These are phyloP conservation scores for Ceratocystis alfenasii DNA, from an alignment of 2,329 filamentous ascomycete genomes.

Conservation along the genomic window DNA sequence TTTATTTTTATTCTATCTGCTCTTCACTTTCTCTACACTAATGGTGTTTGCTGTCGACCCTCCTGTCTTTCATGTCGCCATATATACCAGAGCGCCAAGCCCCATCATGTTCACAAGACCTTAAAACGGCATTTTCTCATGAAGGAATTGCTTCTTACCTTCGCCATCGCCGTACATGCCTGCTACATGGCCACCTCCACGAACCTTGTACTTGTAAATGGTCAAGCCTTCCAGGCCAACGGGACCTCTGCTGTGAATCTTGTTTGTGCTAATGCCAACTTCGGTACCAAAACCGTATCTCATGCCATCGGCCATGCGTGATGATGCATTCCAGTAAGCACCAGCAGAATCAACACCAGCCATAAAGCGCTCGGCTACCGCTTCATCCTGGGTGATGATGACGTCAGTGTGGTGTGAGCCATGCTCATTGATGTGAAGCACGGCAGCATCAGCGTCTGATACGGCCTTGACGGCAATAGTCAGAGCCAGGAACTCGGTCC, in stretches of 20 bases:
- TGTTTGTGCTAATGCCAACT: slow-evolving; percentile 97
- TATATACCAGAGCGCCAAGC: background rate
- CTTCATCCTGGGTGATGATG: slow-evolving; percentile 61
- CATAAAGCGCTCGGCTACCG: slow-evolving; percentile 70
- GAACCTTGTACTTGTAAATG: slow-evolving; percentile 92
- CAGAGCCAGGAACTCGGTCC: slow-evolving; percentile 81
- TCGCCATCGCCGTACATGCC: slow-evolving; percentile 58
- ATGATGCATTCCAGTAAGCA: slow-evolving; percentile 95
- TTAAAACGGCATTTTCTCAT: slow-evolving; percentile 37
- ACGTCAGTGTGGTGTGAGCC: slow-evolving; percentile 89
- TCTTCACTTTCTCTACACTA: background rate
- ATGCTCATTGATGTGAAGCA: slow-evolving; percentile 82
- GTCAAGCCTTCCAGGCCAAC: slow-evolving; percentile 89
- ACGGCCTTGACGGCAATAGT: slow-evolving; percentile 76
- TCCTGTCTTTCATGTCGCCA: too few species aligned
- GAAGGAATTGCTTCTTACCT: slow-evolving; percentile 47
- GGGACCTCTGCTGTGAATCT: slow-evolving; percentile 87
- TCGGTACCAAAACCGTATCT: slow-evolving; percentile 95
- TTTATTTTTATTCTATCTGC: slow-evolving; percentile 9
- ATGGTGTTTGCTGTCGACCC: too few species aligned
- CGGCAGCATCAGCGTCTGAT: slow-evolving; percentile 53
- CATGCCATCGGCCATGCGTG: slow-evolving; percentile 91
- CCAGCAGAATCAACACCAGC: slow-evolving; percentile 75
- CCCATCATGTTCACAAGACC: too few species aligned
- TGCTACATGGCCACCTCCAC: slow-evolving; percentile 72